Conservation (phyloP, 2,329 filamentous ascomycete species). For the Stemphylium beticola region DNA sequence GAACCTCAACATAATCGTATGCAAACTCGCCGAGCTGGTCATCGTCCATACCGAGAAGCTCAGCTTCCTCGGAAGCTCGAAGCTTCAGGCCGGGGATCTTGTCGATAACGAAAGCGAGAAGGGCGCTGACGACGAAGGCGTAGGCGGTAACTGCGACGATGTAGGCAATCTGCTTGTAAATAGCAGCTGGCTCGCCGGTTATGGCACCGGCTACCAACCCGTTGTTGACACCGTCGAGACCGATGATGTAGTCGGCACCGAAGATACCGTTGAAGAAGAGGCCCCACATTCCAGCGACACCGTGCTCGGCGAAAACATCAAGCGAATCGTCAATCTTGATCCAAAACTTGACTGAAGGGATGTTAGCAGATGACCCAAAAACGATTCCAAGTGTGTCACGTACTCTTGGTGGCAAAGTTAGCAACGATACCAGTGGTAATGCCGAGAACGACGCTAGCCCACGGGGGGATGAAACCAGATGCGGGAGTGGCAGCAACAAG, state of each 20-base stretch:
- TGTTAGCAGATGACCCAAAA: slow-evolving; percentile 25
- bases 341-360: slow-evolving; percentile 68
- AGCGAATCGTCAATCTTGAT: slow-evolving; percentile 85
- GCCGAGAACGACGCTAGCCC: slow-evolving; percentile 67
- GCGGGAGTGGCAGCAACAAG: slow-evolving; percentile 87
- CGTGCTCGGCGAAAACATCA: slow-evolving; percentile 91
- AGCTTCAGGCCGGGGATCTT: slow-evolving; percentile 78
- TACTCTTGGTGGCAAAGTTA: slow-evolving; percentile 89
- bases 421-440: slow-evolving; percentile 70
- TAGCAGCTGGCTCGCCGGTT: slow-evolving; percentile 73
- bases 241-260: slow-evolving; percentile 74
- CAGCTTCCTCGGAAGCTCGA: slow-evolving; percentile 79
- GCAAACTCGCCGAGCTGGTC: slow-evolving; percentile 90
- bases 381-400: slow-evolving; percentile 48
- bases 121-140: slow-evolving; percentile 74
- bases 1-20: slow-evolving; percentile 89
- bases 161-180: slow-evolving; percentile 83
- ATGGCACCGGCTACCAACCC: slow-evolving; percentile 68
- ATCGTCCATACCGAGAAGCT: slow-evolving; percentile 87
- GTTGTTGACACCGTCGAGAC: slow-evolving; percentile 76
- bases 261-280: slow-evolving; percentile 81
- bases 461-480: slow-evolving; percentile 76
- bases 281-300: slow-evolving; percentile 79
- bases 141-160: slow-evolving; percentile 71
- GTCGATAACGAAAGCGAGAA: slow-evolving; percentile 78